These are phyloP conservation scores for Hibiscus tridactylites DNA, from an alignment of 345 rosid species.

Conservation along the genomic window DNA sequence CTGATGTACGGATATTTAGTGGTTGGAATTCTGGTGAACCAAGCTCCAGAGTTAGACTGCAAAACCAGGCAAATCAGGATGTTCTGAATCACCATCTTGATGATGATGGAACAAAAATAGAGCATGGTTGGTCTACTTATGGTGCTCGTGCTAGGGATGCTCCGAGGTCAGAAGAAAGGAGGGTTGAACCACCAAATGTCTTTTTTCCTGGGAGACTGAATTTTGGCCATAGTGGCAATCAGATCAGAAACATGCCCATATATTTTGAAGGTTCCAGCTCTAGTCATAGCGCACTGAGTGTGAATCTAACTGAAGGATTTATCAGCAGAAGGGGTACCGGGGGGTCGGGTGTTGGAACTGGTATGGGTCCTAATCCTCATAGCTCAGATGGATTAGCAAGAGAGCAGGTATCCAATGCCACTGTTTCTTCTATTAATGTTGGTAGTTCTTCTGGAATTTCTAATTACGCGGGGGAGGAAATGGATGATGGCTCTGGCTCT, in stretches of 20 bases:
- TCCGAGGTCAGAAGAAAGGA: slow-evolving; percentile 49
- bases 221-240: slow-evolving; percentile 27
- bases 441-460: slow-evolving; percentile 57
- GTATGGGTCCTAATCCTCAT: slow-evolving; percentile 16
- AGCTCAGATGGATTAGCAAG: slow-evolving; percentile 25
- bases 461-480: slow-evolving; percentile 42
- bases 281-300: slow-evolving; percentile 27
- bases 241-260: slow-evolving; percentile 33
- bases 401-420: slow-evolving; percentile 20
- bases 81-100: slow-evolving; percentile 1
- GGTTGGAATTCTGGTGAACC: slow-evolving; percentile 68
- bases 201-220: slow-evolving; percentile 28
- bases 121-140: slow-evolving; percentile 38
- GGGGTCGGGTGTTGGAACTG: slow-evolving; percentile 26
- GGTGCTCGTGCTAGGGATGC: slow-evolving; percentile 24
- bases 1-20: slow-evolving; percentile 32
- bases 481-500: slow-evolving; percentile 43
- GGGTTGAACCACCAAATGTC: slow-evolving; percentile 23
- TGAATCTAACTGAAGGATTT: slow-evolving; percentile 30
- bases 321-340: slow-evolving; percentile 26
- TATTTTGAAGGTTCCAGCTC: slow-evolving; percentile 48
- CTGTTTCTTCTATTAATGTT: slow-evolving; percentile 24
- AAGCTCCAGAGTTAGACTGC: slow-evolving; percentile 35
- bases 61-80: slow-evolving; percentile 26
- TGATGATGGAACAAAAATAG: slow-evolving; percentile 41